Percentiles rank a stretch among this genome's conserved stretches.
Evolutionary conservation across 176 grass and related monocot species (phyloP).

Genomic region (Oryza nivara): DNA sequence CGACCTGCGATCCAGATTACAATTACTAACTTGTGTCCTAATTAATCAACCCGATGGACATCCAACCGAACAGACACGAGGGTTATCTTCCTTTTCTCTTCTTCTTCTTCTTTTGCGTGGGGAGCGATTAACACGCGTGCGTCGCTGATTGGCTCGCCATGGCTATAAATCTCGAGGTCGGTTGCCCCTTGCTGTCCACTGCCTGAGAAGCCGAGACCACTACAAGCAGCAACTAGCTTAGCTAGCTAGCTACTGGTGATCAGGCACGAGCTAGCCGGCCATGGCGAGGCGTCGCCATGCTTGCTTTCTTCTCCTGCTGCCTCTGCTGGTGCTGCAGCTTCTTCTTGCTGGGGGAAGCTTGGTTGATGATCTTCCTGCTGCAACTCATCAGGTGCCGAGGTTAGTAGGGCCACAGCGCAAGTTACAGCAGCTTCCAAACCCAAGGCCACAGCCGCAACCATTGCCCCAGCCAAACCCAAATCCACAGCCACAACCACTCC

Average conservation of each 20-base stretch:
- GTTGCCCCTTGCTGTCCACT: no score
- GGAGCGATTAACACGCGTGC: neutral
- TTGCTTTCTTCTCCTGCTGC: neutral
- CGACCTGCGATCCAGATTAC: neutral
- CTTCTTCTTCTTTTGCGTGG: neutral
- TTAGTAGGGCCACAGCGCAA: neutral
- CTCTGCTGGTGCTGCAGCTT: neutral
- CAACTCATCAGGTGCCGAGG: no score
- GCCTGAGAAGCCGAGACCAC: neutral
- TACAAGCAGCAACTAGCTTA: neutral
- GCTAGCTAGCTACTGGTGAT: neutral
- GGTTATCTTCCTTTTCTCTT: neutral
- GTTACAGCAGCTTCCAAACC: neutral
- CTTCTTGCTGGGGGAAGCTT: neutral
- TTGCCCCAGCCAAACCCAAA: neutral
- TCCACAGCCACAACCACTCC: neutral
- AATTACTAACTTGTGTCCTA: neutral
- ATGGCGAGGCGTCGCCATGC: conserved; percentile 5
- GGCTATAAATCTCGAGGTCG: conserved; percentile 11
- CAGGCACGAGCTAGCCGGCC: neutral
- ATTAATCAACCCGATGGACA: neutral
- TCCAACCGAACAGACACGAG: neutral
- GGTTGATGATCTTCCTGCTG: neutral
- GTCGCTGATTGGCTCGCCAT: neutral
- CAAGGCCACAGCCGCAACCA: neutral